These are phyloP conservation scores for Sugiyamaella floridensis DNA, from an alignment of 805 yeast species.

Conservation along the genomic window DNA sequence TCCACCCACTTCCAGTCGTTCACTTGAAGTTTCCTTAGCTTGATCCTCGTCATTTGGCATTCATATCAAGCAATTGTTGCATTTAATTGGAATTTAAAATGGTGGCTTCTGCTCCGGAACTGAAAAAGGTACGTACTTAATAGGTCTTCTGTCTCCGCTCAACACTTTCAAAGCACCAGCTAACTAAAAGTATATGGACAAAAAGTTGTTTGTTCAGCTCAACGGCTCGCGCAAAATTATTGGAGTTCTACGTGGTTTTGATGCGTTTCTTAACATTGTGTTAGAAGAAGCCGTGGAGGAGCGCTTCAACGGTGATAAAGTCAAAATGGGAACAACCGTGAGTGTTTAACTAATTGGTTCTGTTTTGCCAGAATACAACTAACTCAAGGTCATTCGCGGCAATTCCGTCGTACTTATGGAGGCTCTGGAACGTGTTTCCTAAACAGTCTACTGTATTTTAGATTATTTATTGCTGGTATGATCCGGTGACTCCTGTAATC, in stretches of 20 bases:
- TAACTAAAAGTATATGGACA: slow-evolving; percentile 63
- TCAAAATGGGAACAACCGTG: slow-evolving; percentile 58
- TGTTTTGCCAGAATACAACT: slow-evolving; percentile 16
- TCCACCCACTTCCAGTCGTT: neutral
- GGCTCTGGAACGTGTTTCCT: slow-evolving; percentile 31
- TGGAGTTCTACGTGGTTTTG: slow-evolving; percentile 84
- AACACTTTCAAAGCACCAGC: too few relatives aligned
- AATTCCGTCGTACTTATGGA: slow-evolving; percentile 71
- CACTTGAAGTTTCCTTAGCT: neutral
- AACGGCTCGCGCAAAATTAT: slow-evolving; percentile 71
- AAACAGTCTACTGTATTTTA: neutral
- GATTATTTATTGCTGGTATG: neutral
- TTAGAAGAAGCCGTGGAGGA: slow-evolving; percentile 66
- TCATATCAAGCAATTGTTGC: slow-evolving; percentile 13
- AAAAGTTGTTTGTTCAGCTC: slow-evolving; percentile 62
- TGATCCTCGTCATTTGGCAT: neutral
- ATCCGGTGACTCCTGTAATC: neutral
- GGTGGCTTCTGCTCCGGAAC: slow-evolving; percentile 27
- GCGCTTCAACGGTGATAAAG: slow-evolving; percentile 41
- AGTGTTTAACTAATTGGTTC: slow-evolving; percentile 3
- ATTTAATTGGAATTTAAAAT: neutral
- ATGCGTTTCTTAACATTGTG: slow-evolving; percentile 65
- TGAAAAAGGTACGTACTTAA: slow-evolving; percentile 23
- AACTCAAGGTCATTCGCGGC: slow-evolving; percentile 51
- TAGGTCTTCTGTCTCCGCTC: neutral